Base-by-base conservation (phyloP, 1,139 yeast species). In the Wickerhamomyces sp. region DNA sequence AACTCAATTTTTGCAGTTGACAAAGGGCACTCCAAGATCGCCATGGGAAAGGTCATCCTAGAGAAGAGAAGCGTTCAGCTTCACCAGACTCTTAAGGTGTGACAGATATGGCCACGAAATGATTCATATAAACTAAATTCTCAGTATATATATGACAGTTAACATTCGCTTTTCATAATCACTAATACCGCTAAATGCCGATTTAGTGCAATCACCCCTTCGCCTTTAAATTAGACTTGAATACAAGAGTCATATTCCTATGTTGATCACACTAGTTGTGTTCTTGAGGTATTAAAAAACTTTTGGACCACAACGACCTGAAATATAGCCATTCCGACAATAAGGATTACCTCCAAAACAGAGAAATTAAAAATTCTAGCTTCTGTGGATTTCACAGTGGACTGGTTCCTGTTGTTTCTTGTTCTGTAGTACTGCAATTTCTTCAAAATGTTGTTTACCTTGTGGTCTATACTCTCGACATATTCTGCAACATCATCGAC, bases 401-500 rank as follows among this genome's bases (percentile, higher is more conserved):
- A 78, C 59, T 88, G 93, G 64, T 89, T 91, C 63, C 97, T 76
- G 62, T 77, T 78, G 61, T 85, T 89, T 67, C 98, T 80, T n/a
- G 94, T 80, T 62, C 81, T 84, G 69, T 89, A 88, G 62, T 88
- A 83, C 54, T 82, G 84, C 54, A 87, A 66, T 27, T 80, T 67
- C 49, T 79, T 75, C 47, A 75, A 66, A 49, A 91, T 68, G 18
- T 71, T 71, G 47, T 76, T 75, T 56, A 87, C 70, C 51, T 84
- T 83, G 18, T 61, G 55, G 50, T 88, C 95, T 46, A 91, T 79
- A 38, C 64, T 66, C 42, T 70, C 70, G 26, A 78, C 77, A 3
- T 83, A 70, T 24, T 54, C 44, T 53, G 68, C 68, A 78, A 85
- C 71, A 46, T 72, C 75, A 54, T 81, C 78, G 42, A 76, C 76